Base-by-base conservation (phyloP, 1,139 yeast genomes). In the Geotrichum phurueaensis region DNA sequence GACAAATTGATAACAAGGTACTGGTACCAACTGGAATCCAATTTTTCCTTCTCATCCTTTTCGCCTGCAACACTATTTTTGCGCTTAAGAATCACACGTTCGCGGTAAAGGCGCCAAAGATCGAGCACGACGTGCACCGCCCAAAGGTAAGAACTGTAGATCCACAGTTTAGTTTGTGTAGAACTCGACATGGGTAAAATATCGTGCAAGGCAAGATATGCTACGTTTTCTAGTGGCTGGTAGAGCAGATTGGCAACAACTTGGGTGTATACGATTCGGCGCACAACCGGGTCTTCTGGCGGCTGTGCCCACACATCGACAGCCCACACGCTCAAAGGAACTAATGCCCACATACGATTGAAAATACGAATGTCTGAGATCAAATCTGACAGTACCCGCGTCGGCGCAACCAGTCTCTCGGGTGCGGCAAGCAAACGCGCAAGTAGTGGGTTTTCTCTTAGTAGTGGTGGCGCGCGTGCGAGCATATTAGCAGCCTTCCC, bases 151-250 rank as follows among this genome's bases (percentile, higher is more conserved):
- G 77, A 73, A n/a, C 77, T 72, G 56, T 68, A 67, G 33, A 73
- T 66, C 79, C 79, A 76, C n/a, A 78, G 66, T 58, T 69, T 68
- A 3, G 62, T 61, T 58, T 68, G 68, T 57, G 60, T 65, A 60
- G 60, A 65, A 39, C 66, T 62, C 12, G 70, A 63, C 47, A 75
- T 56, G 13, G 71, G 69, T 20, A 76, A 56, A n/a, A 78, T 70
- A 29, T 70, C 69, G 67, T 78, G 77, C 60, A 71, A 65, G 29
- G 73, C 76, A 52, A 77, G 66, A 60, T 75, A 77, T 1, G 80
- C 81, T 27, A 75, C 57, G 62, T 78, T 74, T 67, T 77, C 80
- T 31, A 77, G 67, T 0, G 76, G 68, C 64, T 78, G 80, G 69
- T 75, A 77, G 47, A 69, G 58, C 20, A 74, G 63, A 54, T 75